Base-by-base conservation (phyloP, 495 filamentous ascomycete genomes). In the Aspergillus leporis region DNA sequence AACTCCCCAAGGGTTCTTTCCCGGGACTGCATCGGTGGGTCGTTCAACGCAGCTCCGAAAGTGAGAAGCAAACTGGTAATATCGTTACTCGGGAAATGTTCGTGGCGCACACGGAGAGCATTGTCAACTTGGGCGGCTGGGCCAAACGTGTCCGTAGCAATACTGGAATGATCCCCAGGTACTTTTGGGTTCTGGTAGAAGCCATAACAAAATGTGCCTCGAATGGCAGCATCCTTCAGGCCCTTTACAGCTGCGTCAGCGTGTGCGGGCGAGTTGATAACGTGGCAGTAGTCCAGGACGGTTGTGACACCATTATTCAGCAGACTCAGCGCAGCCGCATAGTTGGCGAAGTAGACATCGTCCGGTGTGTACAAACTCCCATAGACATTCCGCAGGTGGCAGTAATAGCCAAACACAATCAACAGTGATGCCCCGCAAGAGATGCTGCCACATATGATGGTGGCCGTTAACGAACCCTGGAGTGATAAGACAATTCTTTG, bases 381-480 rank as follows among this genome's bases (percentile, higher is more conserved):
- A 38, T 49, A 57, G 45, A 57, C 43, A 9, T 0, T 49, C 2
- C 55, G 25, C 16, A 57, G 30, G 28, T 57, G 43, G 12, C 41
- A 48, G 45, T 25, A 49, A 22, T 57, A 57, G 3, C 45, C 55
- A 16, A 22, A 50, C 1, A 57, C 55, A 57, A 19, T 57, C 55
- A 4, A 40, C 30, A 16, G 55, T 50, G 13, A 57, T 28, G 25
- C 55, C 55, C 12, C 55, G 23, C 1, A 57, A 25, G 4, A 57
- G 55, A 38, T 57, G 55, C 55, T 57, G 55, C 55, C 55, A 57
- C 43, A 57, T 50, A 23, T 57, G 55, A 28, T 57, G 55, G 45
- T 57, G 55, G 43, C 55, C 55, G 31, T 57, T 30, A 41, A 57
- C 55, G 18, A 57, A 57, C n/a, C 55, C 55, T 6, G 55, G 55